Evolutionary conservation across 1,284 basidiomycete genomes (phyloP).

Genomic region (Pseudozyma sp.): DNA sequence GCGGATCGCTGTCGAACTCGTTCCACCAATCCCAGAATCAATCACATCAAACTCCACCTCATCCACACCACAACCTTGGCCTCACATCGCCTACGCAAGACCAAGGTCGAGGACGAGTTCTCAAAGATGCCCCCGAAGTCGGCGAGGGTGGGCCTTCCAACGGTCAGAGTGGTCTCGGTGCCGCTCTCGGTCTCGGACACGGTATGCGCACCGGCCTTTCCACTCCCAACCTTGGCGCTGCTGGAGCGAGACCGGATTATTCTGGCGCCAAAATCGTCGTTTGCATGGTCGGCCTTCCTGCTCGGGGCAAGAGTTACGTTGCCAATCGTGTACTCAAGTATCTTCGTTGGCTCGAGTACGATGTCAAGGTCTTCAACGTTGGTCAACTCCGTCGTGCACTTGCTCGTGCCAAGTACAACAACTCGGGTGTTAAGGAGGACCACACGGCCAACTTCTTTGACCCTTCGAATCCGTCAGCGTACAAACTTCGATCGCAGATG

Average conservation of each 20-base stretch:
- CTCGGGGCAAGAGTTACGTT: slow-evolving; percentile 67
- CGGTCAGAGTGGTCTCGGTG: slow-evolving; percentile 38
- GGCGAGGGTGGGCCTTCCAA: slow-evolving; percentile 46
- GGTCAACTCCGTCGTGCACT: slow-evolving; percentile 91
- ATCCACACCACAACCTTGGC: slow-evolving; percentile 11
- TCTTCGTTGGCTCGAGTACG: slow-evolving; percentile 88
- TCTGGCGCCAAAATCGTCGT: slow-evolving; percentile 98
- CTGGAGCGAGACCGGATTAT: slow-evolving; percentile 95
- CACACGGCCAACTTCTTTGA: slow-evolving; percentile 94
- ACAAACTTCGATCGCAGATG: slow-evolving; percentile 81
- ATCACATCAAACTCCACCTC: slow-evolving; percentile 20
- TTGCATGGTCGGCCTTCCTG: slow-evolving; percentile 81
- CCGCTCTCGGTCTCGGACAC: slow-evolving; percentile 47
- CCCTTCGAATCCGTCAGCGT: slow-evolving; percentile 84
- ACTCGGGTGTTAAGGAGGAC: slow-evolving; percentile 84
- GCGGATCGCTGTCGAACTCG: slow-evolving; percentile 44
- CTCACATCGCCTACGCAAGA: slow-evolving; percentile 17
- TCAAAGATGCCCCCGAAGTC: slow-evolving; percentile 47
- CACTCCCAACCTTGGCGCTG: slow-evolving; percentile 57
- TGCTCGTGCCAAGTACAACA: slow-evolving; percentile 77
- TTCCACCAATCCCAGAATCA: slow-evolving; percentile 36
- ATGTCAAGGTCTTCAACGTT: slow-evolving; percentile 98
- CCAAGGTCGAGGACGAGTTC: slow-evolving; percentile 36
- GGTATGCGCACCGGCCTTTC: slow-evolving; percentile 40
- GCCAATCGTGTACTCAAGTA: slow-evolving; percentile 69